These are phyloP conservation scores for Pugionium dolabratum DNA, from an alignment of 345 rosid genomes.

Conservation along the genomic window DNA sequence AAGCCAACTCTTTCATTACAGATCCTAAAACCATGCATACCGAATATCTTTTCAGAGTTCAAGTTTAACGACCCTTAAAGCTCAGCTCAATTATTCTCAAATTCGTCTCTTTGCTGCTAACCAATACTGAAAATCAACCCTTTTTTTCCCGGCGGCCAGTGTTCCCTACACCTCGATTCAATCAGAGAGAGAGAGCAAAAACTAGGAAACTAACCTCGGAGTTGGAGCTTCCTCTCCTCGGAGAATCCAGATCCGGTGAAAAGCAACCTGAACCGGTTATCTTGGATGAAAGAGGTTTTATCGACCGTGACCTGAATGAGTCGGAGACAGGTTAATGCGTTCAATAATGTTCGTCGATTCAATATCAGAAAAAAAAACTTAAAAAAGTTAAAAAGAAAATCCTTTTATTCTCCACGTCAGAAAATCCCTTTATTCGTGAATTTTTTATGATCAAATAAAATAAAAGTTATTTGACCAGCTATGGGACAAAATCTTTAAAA, in stretches of 20 bases:
- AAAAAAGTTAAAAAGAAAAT: too few relatives aligned
- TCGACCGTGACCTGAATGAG: conserved; percentile 33
- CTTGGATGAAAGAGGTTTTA: conserved; percentile 8
- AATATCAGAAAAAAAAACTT: not conserved
- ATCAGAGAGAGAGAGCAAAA: not conserved
- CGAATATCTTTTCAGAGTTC: not conserved
- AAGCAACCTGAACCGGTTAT: conserved; percentile 3
- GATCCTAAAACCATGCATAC: conserved; percentile 19
- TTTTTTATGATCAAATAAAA: too few relatives aligned
- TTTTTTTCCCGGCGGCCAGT: not conserved
- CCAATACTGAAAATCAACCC: not conserved
- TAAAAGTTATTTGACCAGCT: too few relatives aligned
- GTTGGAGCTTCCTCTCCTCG: conserved; percentile 17
- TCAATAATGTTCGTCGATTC: conserved; percentile 7
- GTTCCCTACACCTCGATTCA: not conserved
- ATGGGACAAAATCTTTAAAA: too few relatives aligned
- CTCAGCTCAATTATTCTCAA: conserved; percentile 2
- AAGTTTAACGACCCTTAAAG: not conserved
- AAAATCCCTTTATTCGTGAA: too few relatives aligned
- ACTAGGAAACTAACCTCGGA: conserved; percentile 22
- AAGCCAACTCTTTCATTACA: conserved; percentile 14
- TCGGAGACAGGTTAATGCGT: conserved; percentile 23
- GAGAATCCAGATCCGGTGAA: conserved; percentile 19
- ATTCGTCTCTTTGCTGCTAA: not conserved
- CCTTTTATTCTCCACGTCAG: too few relatives aligned